phyloP scores from a whole-genome alignment of 345 rosid species.

The Citrus mangshanensis region DNA sequence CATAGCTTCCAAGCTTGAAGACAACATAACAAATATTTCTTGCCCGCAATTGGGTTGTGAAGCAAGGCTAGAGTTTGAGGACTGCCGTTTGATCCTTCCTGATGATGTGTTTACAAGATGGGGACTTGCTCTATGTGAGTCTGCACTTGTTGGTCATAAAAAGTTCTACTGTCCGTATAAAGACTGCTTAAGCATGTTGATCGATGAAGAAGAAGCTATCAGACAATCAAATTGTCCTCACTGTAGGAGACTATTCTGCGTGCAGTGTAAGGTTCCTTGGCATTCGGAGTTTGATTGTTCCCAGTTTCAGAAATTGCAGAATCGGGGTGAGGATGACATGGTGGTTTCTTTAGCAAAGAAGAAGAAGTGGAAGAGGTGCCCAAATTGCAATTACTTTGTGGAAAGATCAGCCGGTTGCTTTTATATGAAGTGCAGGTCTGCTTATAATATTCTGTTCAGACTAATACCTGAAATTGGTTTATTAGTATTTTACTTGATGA shows the following conservation, averaged over 20 bases:
- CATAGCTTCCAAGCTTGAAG: constrained; percentile 47
- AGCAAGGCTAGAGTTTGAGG: constrained; percentile 32
- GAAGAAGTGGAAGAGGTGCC: constrained; percentile 48
- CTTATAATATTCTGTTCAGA: neutral
- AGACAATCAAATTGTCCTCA: constrained; percentile 39
- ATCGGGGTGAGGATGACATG: constrained; percentile 39
- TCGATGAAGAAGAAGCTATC: constrained; percentile 27
- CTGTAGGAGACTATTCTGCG: constrained; percentile 51
- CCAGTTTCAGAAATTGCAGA: constrained; percentile 36
- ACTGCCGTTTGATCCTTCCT: constrained; percentile 40
- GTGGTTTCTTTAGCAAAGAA: constrained; percentile 41
- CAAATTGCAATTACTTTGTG: constrained; percentile 38
- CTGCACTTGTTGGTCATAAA: constrained; percentile 25
- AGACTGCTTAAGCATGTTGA: constrained; percentile 42
- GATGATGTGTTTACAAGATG: constrained; percentile 40
- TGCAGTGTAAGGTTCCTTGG: constrained; percentile 47
- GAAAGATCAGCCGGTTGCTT: constrained; percentile 42
- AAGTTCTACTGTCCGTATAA: constrained; percentile 55
- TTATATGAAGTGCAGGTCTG: constrained; percentile 59
- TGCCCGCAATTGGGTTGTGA: constrained; percentile 37
- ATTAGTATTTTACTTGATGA: too few relatives aligned
- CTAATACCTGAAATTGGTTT: too few relatives aligned
- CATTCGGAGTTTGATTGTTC: constrained; percentile 40
- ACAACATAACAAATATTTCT: constrained; percentile 22
- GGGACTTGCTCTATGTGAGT: constrained; percentile 55